Base-by-base conservation (phyloP, 2,329 filamentous ascomycete genomes). In the Trichoderma sp. region DNA sequence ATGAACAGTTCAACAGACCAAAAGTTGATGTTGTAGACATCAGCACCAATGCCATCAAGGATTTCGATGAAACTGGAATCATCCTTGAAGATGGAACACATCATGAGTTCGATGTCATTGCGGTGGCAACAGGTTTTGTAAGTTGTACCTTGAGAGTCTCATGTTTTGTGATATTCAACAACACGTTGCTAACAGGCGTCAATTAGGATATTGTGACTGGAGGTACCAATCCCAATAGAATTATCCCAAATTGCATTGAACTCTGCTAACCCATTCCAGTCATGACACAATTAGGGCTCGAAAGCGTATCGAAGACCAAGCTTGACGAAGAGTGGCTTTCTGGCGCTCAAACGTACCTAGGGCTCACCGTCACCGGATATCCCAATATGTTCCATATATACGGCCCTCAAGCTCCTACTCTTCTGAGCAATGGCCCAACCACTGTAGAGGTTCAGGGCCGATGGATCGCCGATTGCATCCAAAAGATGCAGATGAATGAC, bases 341-440 rank as follows among this genome's bases (percentile, higher is more conserved):
- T 1, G 80, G 80, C 0, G 79, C 79, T 3, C 75, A 76, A 53
- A 83, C 82, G 0, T 83, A 83, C 65, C 78, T 84, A 2, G 83
- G 83, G 6, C 78, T 75, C 5, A 81, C 80, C 0, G 78, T 82
- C 39, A 72, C 73, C 58, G 81, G 80, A 15, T 84, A 81, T 58
- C 83, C 83, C 35, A 84, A 84, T 72, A 83, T 84, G 80, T 84
- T 84, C 75, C 78, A 82, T 70, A 77, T 84, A 58, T 88, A 87
- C 72, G 86, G 86, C 0, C 78, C 82, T 0, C 86, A 89, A n/a
- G 84, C 79, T 0, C 86, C 86, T 0, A 87, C 85, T 0, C 80
- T 85, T 0, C 77, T 88, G 5, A 75, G 80, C 72, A 89, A 89
- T 70, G 87, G 86, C 0, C 87, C 87, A 0, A 81, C 82, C 0